A percentile compares a stretch with the other conserved stretches of the same genome.
Conservation (phyloP, 495 filamentous ascomycete species). For the Aspergillus sparsus region DNA sequence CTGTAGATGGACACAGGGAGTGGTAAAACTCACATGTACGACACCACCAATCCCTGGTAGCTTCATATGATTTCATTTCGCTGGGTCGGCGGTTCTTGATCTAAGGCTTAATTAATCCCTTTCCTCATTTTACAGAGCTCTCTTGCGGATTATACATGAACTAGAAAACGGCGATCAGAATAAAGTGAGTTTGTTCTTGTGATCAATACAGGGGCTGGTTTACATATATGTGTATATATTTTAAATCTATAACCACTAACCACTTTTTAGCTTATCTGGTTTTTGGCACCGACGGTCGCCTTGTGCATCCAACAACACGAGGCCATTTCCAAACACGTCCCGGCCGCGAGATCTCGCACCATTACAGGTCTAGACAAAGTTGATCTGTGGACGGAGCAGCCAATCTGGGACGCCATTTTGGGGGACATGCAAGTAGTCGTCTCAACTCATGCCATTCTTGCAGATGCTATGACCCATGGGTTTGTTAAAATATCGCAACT, state of each 20-base stretch:
- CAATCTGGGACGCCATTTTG: constrained; percentile 73
- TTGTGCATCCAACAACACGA: constrained; percentile 72
- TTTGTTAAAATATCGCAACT: constrained; percentile 71
- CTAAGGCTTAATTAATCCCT: constrained; percentile 1
- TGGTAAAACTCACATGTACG: constrained; percentile 90
- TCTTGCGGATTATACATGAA: constrained; percentile 74
- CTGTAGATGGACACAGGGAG: constrained; percentile 87
- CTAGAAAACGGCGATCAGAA: constrained; percentile 60
- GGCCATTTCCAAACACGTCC: constrained; percentile 63
- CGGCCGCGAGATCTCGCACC: constrained; percentile 60
- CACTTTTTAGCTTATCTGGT: constrained; percentile 66
- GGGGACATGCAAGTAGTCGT: constrained; percentile 69
- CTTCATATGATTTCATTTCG: not conserved
- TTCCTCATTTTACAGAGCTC: constrained; percentile 49
- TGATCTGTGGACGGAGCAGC: constrained; percentile 71
- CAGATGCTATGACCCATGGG: constrained; percentile 77
- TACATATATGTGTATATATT: not conserved
- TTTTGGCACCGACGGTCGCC: constrained; percentile 76
- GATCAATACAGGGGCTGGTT: not conserved
- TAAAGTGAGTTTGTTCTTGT: constrained; percentile 52
- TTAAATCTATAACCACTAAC: constrained; percentile 10
- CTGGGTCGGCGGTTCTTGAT: not conserved
- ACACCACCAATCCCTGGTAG: constrained; percentile 6
- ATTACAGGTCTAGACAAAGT: constrained; percentile 70
- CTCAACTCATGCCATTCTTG: constrained; percentile 74